Base-by-base conservation (phyloP, 805 yeast species). In the Cephaloascus albidus region DNA sequence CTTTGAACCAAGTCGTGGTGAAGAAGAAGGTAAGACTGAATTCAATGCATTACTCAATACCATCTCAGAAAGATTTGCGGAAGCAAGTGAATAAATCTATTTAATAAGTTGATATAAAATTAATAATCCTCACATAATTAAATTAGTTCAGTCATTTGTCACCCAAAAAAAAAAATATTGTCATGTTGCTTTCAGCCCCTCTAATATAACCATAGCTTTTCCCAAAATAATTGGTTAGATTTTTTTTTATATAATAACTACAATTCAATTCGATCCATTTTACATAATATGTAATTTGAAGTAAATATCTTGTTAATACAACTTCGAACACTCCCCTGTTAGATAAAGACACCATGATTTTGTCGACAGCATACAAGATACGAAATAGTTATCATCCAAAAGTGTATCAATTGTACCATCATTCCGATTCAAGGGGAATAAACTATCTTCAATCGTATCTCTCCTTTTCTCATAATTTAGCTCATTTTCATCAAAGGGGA, bases 1-100 rank as follows among this genome's bases (percentile, higher is more conserved):
- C 74, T 82, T 85, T 60, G 96, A 90, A 70, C 99, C 99, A 53
- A 76, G 87, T 51, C 78, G 79, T 52, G 99, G 99, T 56, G 79
- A 86, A 68, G 74, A 70, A 43, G 93, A 74, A 57, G 82, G 83
- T 49, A 74, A 72, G 50, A 76, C 67, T 50, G 88, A 85, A 62
- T 90, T 87, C 64, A 85, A 78, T 49, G 80, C 78, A 52, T 74
- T 93, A 54, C 69, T 84, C 54, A 62, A 78, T 40, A 75, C 68
- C 52, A 86, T 93, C 55, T 74, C 84, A 50, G 97, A 93, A 61
- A 80, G 85, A 65, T 93, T 93, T 67, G 90, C 95, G 46, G 97
- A 90, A 63, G 94, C 96, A 27, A 76, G 95, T 42, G 97, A 90
- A 68, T 90, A 76, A 52, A 43, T 37, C n/a, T 16, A 23, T 23